These are phyloP conservation scores for Capsicum rhomboideum DNA, from an alignment of 257 asterid species.

Conservation along the genomic window DNA sequence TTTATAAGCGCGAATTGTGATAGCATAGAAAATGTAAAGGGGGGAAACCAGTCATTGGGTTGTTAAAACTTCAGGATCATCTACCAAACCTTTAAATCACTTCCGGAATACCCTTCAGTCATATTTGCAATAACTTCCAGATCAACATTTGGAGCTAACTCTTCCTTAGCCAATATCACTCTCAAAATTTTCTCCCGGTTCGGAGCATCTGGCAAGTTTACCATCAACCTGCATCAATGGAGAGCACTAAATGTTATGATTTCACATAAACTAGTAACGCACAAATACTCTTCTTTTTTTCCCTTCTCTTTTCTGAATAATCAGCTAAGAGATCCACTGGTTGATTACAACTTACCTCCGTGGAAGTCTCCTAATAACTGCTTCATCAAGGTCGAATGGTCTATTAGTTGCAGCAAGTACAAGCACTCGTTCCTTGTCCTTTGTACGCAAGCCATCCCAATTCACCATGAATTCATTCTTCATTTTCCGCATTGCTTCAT, in stretches of 20 bases:
- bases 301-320: neutral
- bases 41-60: neutral
- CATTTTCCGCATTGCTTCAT: slow-evolving; percentile 98
- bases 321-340: neutral
- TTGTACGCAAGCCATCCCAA: slow-evolving; percentile 96
- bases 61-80: neutral
- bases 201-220: slow-evolving; percentile 76
- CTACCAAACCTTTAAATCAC: slow-evolving; percentile 78
- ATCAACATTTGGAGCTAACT: slow-evolving; percentile 51
- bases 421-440: slow-evolving; percentile 86
- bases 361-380: slow-evolving; percentile 94
- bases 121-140: slow-evolving; percentile 70
- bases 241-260: neutral
- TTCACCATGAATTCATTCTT: slow-evolving; percentile 92
- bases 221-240: slow-evolving; percentile 71
- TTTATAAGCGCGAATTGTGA: neutral
- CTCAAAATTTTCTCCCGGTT: slow-evolving; percentile 63
- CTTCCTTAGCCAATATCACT: slow-evolving; percentile 75
- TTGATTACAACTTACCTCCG: slow-evolving; percentile 36
- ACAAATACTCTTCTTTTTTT: neutral
- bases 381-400: slow-evolving; percentile 96
- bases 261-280: neutral
- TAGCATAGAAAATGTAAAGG: neutral
- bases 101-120: slow-evolving; percentile 91
- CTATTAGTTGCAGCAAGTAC: slow-evolving; percentile 95